Evolutionary conservation across 768 basidiomycete genomes (phyloP).

Genomic region (Naganishia onofrii): DNA sequence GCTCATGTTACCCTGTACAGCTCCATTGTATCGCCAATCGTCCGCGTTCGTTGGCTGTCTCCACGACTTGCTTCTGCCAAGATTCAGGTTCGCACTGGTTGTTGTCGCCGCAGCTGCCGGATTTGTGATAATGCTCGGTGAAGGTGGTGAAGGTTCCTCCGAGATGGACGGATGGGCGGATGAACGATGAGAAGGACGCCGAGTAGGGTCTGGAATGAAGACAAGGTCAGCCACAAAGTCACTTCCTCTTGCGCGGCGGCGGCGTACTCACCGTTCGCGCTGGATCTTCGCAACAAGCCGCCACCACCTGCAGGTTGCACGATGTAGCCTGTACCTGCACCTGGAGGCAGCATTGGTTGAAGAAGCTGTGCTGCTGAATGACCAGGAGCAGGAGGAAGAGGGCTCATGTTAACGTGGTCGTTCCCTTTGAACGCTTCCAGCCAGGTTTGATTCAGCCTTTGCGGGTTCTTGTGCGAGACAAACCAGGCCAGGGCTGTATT

Average conservation of each 20-base stretch:
- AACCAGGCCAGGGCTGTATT: too few species aligned
- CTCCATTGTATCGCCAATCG: slow-evolving; percentile 3
- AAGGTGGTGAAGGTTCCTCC: slow-evolving; percentile 15
- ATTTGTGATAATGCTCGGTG: background rate
- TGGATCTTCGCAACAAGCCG: background rate
- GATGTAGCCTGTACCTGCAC: slow-evolving; percentile 3
- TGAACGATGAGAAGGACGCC: background rate
- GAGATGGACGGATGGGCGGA: slow-evolving; percentile 21
- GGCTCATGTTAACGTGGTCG: background rate
- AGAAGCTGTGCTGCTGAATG: slow-evolving; percentile 3
- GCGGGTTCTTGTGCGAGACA: too few species aligned
- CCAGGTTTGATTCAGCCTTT: too few species aligned
- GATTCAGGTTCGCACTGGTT: background rate
- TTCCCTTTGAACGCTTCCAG: too few species aligned
- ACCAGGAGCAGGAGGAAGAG: background rate
- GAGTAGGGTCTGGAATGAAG: background rate
- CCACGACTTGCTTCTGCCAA: background rate
- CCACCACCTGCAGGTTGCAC: background rate
- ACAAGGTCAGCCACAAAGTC: too few species aligned
- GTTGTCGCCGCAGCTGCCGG: too few species aligned
- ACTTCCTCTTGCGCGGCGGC: background rate
- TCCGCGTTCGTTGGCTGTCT: background rate
- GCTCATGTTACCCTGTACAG: background rate
- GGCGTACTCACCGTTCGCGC: background rate
- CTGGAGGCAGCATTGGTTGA: background rate